Evolutionary conservation across 208 protist species (phyloP), one percentile per base, ranked within the genome.

Genomic region (Acanthamoeba castellanii): DNA sequence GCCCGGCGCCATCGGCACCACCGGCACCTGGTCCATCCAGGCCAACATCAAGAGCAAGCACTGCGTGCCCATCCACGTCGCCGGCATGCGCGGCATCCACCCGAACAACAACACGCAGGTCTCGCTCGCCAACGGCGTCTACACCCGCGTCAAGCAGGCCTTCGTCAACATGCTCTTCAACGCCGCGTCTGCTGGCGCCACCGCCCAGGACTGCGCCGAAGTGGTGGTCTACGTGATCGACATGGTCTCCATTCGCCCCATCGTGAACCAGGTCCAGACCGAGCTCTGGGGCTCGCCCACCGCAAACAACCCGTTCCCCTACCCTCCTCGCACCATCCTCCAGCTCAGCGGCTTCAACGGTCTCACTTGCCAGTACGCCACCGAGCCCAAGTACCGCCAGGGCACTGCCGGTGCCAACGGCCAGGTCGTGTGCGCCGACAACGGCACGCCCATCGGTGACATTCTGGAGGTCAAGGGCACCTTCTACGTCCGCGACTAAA

Each of bases 141-240:
- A 87, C 78, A 3, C 3, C 50, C 78, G 78, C n/a, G 78, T 87
- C 47, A 87, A 87, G 78, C 78, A 87, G 50, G 78, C 78, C 47
- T 87, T 87, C 78, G 78, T 64, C 50, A 87, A 87, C 78, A 87
- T 87, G 78, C 78, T 87, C 78, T 64, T 37, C 50, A 87, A 87
- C 52, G 78, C 78, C n/a, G 50, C 47, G 1, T 55, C 78, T 4
- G 50, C 42, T 27, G 78, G 78, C 22, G 78, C 78, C 78, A 42
- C n/a, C 7, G 7, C 42, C 0, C 50, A 64, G 42, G 78, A 87
- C 47, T 87, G 78, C 78, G 78, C 78, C 47, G 78, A 87, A 25
- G 78, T 87, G 18, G 25, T 87, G 27, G 78, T 87, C 14, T 87
- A 27, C 78, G 78, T 87, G 2, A 32, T 64, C 50, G 78, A 87